These are phyloP conservation scores for Serendipita sp. DNA, from an alignment of 768 basidiomycete species.

Conservation along the genomic window DNA sequence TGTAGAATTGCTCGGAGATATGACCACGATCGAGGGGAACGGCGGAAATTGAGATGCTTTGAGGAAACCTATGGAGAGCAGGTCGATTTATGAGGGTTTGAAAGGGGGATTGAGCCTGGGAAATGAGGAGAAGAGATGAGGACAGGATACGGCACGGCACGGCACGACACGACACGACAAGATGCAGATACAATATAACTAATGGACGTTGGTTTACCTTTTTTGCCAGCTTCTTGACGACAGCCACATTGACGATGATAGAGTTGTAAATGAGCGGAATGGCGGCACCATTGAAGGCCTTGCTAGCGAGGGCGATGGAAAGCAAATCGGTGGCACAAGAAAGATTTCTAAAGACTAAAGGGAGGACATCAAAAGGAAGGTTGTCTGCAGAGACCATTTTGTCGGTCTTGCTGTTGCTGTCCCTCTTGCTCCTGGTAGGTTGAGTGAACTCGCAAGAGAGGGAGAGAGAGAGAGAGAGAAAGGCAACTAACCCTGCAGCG, in stretches of 20 bases:
- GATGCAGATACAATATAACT: background rate
- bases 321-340: conserved; percentile 36
- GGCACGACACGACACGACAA: no score
- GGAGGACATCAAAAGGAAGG: conserved; percentile 56
- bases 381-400: conserved; percentile 51
- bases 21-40: background rate
- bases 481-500: no score
- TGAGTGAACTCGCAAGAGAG: no score
- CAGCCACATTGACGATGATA: conserved; percentile 17
- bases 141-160: no score
- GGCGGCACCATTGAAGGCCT: conserved; percentile 46
- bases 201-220: background rate
- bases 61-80: background rate
- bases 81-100: background rate
- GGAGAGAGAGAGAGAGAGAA: no score
- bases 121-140: no score
- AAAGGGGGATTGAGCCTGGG: background rate
- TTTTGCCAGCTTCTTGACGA: background rate
- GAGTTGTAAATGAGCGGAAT: conserved; percentile 46
- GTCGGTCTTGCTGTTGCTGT: no score
- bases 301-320: conserved; percentile 46
- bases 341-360: conserved; percentile 45
- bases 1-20: background rate
- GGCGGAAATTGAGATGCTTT: background rate
- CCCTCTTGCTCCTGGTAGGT: no score